Base-by-base conservation (phyloP, 1,284 basidiomycete genomes). In the Takashimella koratensis region DNA sequence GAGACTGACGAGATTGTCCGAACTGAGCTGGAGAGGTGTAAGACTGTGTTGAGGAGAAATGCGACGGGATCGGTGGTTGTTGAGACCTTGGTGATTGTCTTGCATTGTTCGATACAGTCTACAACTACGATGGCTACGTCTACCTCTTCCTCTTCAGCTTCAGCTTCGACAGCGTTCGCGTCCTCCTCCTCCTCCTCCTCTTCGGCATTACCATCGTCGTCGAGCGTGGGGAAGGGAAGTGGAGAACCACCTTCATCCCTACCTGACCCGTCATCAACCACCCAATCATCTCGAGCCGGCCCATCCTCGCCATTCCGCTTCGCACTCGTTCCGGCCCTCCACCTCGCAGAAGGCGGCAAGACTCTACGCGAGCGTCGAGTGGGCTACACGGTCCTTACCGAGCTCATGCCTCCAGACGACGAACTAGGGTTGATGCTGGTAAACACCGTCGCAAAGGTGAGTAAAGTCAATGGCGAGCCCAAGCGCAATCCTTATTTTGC, bases 381-480 rank as follows among this genome's bases (percentile, higher is more conserved):
- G 40, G 74, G 73, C 2, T 76, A 76, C 49, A 51, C 67, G 4
- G 75, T 64, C 50, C 63, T 76, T 27, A 47, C 52, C 22, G 70
- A 74, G 47, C 51, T 59, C 13, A 52, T 75, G 6, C 64, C 65
- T 2, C 46, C 51, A 8, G 59, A 49, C 0, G 67, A 76, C 52
- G 73, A 76, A 49, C 64, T 74, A 19, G 52, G 58, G 1, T 56
- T 76, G 36, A 56, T 76, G 53, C 54, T 74, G 3, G 67, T 75
- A 62, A 76, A 76, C 52, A 75, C 73, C 3, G 65, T 76, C 6
- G 65, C 71, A 19, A 76, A 76, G 64, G 71, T 70, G 40, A 3
- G 57, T 53, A 27, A 3, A 4, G 1, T 4, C 26, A 4, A 11
- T 12, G n/a, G 2, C 5, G 2, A 5, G n/a, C 4, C 3, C 36